Base-by-base conservation (phyloP, 352 stramenopile genomes). In the Phytophthora citricola region DNA sequence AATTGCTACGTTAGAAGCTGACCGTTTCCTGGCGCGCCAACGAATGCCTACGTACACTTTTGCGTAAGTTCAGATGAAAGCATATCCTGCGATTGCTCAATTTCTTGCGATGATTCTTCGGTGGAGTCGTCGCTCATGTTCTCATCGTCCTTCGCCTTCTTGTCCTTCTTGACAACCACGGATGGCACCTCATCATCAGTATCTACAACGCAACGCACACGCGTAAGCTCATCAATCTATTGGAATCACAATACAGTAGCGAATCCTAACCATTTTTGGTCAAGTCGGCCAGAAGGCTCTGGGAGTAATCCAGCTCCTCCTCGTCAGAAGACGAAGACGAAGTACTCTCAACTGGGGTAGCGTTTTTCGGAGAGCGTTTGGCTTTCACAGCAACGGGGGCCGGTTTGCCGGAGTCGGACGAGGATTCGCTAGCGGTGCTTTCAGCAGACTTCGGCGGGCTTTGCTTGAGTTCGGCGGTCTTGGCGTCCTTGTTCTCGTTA, bases 231-330 rank as follows among this genome's bases (percentile, higher is more conserved):
- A 55, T 53, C 10, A 31, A 68, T 66, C 12, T 57, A 67, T 62
- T 59, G 52, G 14, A 36, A 64, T 38, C 57, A 54, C 54, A 59
- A 64, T 73, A 44, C 32, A 57, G 32, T 51, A 61, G 44, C 78
- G 15, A 53, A 55, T 70, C 73, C 81, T 75, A 76, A 89, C 82
- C 81, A 24, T 77, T 72, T 46, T 85, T 85, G 27, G 78, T 89
- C 71, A 93, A 72, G 43, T 92, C 81, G 32, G 85, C 85, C 36
- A 93, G 65, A 6, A 93, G 71, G 66, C 79, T 88, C 63, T 93
- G 81, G 38, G 81, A 92, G 64, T 93, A 93, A 67, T 91, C 79
- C 17, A 88, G 50, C 36, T 81, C 70, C 58, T 93, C 85, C 32
- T 92, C 84, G 43, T 90, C 80, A 17, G 68, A 76, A 41, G 67